Percentiles rank a stretch among this genome's conserved stretches.
Conservation (phyloP, 805 yeast genomes). For the Lipomyces starkeyi region DNA sequence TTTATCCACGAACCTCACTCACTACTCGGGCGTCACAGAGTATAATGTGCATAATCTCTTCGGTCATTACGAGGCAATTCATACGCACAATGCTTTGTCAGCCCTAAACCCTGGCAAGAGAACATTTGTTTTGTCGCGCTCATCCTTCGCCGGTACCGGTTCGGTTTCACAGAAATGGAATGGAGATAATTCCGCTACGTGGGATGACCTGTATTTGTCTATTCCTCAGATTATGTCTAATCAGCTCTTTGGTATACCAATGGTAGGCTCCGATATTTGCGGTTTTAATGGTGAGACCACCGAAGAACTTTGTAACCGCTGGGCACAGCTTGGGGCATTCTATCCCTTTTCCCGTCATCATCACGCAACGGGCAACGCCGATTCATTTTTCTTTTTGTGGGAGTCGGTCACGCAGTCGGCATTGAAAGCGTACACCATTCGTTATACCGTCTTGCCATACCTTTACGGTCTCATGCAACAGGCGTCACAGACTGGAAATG, state of each 20-base stretch:
- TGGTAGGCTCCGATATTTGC: conserved; percentile 14
- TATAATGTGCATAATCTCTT: conserved; percentile 45
- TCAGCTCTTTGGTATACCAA: conserved; percentile 2
- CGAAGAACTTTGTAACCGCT: conserved; percentile 41
- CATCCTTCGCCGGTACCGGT: conserved; percentile 80
- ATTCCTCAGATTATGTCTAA: conserved; percentile 75
- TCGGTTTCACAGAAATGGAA: conserved; percentile 85
- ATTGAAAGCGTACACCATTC: conserved; percentile 39
- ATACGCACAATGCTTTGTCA: conserved; percentile 10
- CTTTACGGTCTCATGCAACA: conserved; percentile 69
- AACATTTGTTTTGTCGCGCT: conserved; percentile 75
- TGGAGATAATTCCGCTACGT: conserved; percentile 63
- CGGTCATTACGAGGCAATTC: conserved; percentile 37
- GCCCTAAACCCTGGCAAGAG: conserved; percentile 31
- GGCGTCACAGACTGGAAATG: conserved; percentile 58
- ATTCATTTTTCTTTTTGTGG: conserved; percentile 49
- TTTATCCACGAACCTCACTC: conserved; percentile 1
- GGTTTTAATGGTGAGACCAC: conserved; percentile 20
- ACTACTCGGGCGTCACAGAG: conserved; percentile 31
- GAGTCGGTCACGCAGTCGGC: conserved; percentile 38
- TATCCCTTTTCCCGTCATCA: conserved; percentile 32
- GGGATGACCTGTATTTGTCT: conserved; percentile 55
- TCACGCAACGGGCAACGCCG: conserved; percentile 40
- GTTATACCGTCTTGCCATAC: conserved; percentile 65
- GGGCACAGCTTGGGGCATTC: conserved; percentile 43